Conservation (phyloP, 805 yeast species). For the Candida takata region DNA sequence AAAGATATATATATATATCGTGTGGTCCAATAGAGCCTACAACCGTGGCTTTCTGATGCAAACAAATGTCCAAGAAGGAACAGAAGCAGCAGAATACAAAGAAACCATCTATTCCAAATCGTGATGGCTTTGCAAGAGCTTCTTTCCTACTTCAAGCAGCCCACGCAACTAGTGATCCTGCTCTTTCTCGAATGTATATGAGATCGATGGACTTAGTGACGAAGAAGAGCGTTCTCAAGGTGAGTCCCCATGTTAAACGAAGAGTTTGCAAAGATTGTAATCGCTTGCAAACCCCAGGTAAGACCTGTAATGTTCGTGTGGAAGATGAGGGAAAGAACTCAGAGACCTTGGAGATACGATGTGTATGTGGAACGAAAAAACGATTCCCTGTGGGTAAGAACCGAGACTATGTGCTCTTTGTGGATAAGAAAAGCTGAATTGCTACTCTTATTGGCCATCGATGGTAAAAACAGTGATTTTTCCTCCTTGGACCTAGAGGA, state of each 20-base stretch:
- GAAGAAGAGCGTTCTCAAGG: constrained; percentile 57
- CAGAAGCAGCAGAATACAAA: constrained; percentile 1
- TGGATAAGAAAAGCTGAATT: constrained; percentile 25
- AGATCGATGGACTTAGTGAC: constrained; percentile 53
- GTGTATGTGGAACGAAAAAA: constrained; percentile 47
- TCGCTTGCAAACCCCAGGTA: constrained; percentile 42
- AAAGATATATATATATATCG: no score
- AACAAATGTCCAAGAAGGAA: constrained; percentile 1
- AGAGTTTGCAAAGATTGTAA: constrained; percentile 63
- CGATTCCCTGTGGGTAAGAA: constrained; percentile 59
- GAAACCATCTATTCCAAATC: constrained; percentile 15
- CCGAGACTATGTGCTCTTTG: constrained; percentile 40
- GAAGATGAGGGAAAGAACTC: constrained; percentile 37
- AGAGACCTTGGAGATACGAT: constrained; percentile 43
- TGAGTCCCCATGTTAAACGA: constrained; percentile 62
- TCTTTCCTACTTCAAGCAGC: constrained; percentile 52
- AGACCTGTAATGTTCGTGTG: constrained; percentile 32
- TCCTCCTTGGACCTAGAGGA: no score
- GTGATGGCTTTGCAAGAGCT: constrained; percentile 53
- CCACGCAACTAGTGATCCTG: constrained; percentile 20
- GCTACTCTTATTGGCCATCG: no score
- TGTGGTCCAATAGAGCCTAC: no score
- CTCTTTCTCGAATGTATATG: constrained; percentile 49
- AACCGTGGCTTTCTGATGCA: no score
- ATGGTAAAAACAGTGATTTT: no score